Base-by-base conservation (phyloP, 2,329 filamentous ascomycete species). In the Fusarium pseudocircinatum region DNA sequence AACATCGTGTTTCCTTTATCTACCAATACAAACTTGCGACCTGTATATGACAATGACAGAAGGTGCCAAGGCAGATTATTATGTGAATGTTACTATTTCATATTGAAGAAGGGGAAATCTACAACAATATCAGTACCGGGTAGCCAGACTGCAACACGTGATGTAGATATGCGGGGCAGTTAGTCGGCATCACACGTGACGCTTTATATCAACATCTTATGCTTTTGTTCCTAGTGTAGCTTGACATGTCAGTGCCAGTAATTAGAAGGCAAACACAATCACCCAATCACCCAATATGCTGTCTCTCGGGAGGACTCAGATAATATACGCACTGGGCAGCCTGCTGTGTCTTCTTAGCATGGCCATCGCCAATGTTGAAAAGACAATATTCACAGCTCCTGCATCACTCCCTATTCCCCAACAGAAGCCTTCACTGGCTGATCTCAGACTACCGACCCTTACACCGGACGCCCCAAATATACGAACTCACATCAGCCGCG, bases 341-440 rank as follows among this genome's bases (percentile, higher is more conserved):
- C 40, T 80, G 42, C n/a, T 75, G 49, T 37, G 61, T 18, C 37
- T 61, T 18, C 28, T 72, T 24, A 20, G 53, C 36, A 60, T 70
- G 18, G 76, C 63, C 39, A 39, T 73, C 28, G 94, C 93, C 81
- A 98, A 99, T 81, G 92, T 93, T 62, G 96, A 98, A 81, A 99
- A 99, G 84, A 87, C 89, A 76, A 94, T 98, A 78, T 98, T 99
- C 84, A 85, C 92, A 40, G 94, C 90, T 28, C 95, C 95, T 16
- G 79, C 84, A 37, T 82, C 86, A 37, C 81, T 89, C 77, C 81
- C 85, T 61, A 82, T 93, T 50, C 88, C 92, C 24, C 66, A 74
- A 15, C 70, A 76, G 22, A 67, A 72, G n/a, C 78, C 80, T 20
- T 71, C 79, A 0, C 74, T 82, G 85, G 75, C 88, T 88, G 65